These are phyloP conservation scores for Sarocladium kiliense DNA, from an alignment of 2,329 filamentous ascomycete genomes.

Conservation along the genomic window DNA sequence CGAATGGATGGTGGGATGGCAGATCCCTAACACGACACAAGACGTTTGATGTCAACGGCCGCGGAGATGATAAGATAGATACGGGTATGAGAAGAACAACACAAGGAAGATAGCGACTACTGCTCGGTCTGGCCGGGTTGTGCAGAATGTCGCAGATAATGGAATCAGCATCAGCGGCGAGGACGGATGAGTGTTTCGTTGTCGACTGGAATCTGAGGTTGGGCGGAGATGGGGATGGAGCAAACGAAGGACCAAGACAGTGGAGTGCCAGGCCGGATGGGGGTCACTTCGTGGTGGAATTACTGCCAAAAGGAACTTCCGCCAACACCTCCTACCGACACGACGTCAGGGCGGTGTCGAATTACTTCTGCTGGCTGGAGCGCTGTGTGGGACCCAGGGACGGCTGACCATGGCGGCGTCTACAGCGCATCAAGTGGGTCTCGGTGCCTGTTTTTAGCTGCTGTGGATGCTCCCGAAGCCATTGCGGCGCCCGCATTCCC, in stretches of 20 bases:
- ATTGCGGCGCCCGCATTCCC: not conserved
- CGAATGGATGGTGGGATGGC: slow-evolving; percentile 1
- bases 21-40: not conserved
- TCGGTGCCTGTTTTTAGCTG: not conserved
- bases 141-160: not conserved
- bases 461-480: slow-evolving; percentile 5
- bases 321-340: no score
- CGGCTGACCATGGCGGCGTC: not conserved
- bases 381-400: not conserved
- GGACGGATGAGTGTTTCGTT: not conserved
- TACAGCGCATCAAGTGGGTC: slow-evolving; percentile 3
- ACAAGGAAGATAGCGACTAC: not conserved
- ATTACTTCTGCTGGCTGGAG: no score
- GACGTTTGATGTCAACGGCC: not conserved
- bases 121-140: not conserved
- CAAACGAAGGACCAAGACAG: not conserved
- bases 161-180: not conserved
- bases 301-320: no score
- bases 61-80: no score
- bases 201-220: slow-evolving; percentile 2
- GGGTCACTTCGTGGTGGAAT: not conserved
- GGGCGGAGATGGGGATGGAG: not conserved
- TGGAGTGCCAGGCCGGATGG: not conserved
- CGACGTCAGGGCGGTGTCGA: no score
- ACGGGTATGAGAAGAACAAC: no score